Conservation (phyloP, 208 protist species). For the Leishmania tarentolae region DNA sequence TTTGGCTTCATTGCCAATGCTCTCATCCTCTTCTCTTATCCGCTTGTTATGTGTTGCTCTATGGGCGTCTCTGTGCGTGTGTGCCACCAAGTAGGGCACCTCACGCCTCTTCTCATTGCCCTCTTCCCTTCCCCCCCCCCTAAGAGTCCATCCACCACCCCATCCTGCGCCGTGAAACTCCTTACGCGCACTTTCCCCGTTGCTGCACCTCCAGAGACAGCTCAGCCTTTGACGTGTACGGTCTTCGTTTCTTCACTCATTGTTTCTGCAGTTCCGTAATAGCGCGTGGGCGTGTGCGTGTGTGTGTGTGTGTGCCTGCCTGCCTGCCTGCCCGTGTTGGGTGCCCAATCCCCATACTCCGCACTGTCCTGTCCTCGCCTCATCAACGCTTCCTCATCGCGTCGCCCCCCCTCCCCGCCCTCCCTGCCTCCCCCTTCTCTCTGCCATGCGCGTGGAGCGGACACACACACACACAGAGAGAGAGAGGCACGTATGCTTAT, state of each 20-base stretch:
- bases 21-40: constrained; percentile 3
- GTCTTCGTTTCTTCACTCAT: background rate
- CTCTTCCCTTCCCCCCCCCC: background rate
- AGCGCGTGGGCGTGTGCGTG: background rate
- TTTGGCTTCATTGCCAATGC: background rate
- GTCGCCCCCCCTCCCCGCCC: no score
- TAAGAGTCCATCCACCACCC: background rate
- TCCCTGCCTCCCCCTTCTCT: background rate
- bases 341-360: background rate
- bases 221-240: background rate
- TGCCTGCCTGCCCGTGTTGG: background rate
- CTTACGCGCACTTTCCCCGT: no score
- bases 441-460: background rate
- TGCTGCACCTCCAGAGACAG: no score
- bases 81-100: background rate
- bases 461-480: no score
- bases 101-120: background rate
- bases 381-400: no score
- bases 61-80: background rate
- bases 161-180: no score
- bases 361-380: no score
- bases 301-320: constrained; percentile 10
- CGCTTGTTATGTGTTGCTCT: background rate
- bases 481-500: background rate
- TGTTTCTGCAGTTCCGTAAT: no score